Evolutionary conservation across 2,329 filamentous ascomycete genomes (phyloP), one percentile per base, ranked within the genome.

Genomic region (Penicillium fuscoglaucum): DNA sequence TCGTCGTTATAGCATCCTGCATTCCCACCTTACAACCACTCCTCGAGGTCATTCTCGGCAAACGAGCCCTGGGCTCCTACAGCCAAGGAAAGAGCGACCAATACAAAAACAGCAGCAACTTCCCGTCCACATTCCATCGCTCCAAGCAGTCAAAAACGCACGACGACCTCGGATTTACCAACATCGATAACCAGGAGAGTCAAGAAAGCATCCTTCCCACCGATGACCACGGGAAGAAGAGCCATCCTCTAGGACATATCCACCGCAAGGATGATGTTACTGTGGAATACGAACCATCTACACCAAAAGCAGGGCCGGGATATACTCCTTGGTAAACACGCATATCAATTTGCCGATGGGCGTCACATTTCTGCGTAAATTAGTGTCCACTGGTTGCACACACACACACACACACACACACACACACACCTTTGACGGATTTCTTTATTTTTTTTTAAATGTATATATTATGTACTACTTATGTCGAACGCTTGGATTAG

Each of bases 1-100:
- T 68, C 45, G 66, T 74, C 58, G 66, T 72, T 48, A 66, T 74
- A 29, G 70, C 72, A 19, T 67, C 70, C 7, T 74, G 72, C 59
- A 74, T 75, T 26, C 72, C 72, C 7, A 74, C 69, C 24, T 57
- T 74, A 7, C 66, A 64, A 33, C 72, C 72, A 6, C 61, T 74
- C 10, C 57, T 72, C 46, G 75, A 75, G 40, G 46, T 66, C 9
- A 51, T 66, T 6, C 54, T 65, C 17, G 61, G 65, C 17, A 66
- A 61, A 28, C 58, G 63, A 24, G 52, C 37, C 0, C 33, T 63
- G 17, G 49, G 51, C 19, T 65, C 62, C 12, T 61, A 61, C 26
- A 65, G 60, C n/a, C 57, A 60, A 33, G 57, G 52, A 15, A 45
- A 57, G 10, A 46, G 24, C 33, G 56, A 55, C 4, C 35, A 49